phyloP scores from a whole-genome alignment of 176 grass and related monocot species.

The Tillandsia leiboldiana region DNA sequence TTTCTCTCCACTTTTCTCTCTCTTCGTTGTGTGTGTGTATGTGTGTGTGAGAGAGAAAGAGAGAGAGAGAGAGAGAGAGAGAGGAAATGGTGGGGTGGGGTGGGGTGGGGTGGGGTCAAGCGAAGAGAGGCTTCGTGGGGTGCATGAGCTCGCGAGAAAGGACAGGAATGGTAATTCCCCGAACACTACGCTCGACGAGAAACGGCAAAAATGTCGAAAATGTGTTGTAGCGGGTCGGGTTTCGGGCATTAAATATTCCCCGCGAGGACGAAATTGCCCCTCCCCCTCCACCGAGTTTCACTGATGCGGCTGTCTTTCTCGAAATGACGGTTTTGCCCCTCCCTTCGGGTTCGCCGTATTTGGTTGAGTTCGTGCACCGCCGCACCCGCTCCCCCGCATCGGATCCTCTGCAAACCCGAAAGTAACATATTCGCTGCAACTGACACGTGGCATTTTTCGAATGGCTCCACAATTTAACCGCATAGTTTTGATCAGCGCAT shows the following conservation, averaged over 20 bases:
- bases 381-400: neutral
- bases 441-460: too few species aligned
- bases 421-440: too few species aligned
- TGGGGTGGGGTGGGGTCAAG: too few species aligned
- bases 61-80: too few species aligned
- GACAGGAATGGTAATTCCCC: slow-evolving; percentile 45
- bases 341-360: neutral
- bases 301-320: slow-evolving; percentile 15
- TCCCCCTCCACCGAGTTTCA: slow-evolving; percentile 4
- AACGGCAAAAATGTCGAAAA: slow-evolving; percentile 12
- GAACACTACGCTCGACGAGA: neutral
- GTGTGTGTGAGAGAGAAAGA: too few species aligned
- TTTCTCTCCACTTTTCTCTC: slow-evolving; percentile 23
- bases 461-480: too few species aligned
- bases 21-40: neutral
- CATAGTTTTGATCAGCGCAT: too few species aligned
- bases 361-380: neutral
- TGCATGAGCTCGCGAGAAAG: slow-evolving; percentile 9
- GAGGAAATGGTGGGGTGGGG: too few species aligned
- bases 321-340: slow-evolving; percentile 38
- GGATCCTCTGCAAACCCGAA: neutral
- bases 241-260: slow-evolving; percentile 22
- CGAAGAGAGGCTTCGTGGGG: neutral
- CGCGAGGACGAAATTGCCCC: slow-evolving; percentile 19
- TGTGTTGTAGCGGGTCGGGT: slow-evolving; percentile 27